Evolutionary conservation across 768 basidiomycete genomes (phyloP), one percentile per base, ranked within the genome.

Genomic region (Psilocybe cubensis): DNA sequence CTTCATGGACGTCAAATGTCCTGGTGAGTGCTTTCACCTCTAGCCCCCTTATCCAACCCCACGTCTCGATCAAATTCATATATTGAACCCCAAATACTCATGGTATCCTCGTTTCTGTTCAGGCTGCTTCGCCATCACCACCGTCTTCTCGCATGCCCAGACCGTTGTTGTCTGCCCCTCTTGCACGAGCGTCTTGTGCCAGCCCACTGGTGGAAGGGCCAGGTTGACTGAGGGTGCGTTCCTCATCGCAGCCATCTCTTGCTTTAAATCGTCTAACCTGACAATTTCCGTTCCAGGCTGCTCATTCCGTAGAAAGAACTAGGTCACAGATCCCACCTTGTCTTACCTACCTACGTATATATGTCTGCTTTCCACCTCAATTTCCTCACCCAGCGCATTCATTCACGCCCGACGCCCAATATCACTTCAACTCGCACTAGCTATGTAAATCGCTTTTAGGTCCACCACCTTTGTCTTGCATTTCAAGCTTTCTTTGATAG

Each of bases 1-100:
- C 81, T 98, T 98, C 81, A 98, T 99, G 97, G 97, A 99, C 70
- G 96, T 98, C 68, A 99, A 98, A 79, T 98, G 96, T 80, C 89
- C 96, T 67, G 95, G 93, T 94, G 60, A 58, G 88, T 78, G 24
- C 47, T 52, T 45, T 33, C 52, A 29, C 45, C 44, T 46, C 40
- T 44, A 29, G 27, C 54, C 41, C 46, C 54, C 54, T 56, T 42
- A 18, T 18, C 57, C 58, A 33, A 55, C 51, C 38, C 21, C 17
- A 25, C 54, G 27, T 7, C 40, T 29, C 47, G 20, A 44, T 31
- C 31, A 24, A 53, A 25, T 25, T 59, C 41, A 28, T 35, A 42
- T 21, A 38, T 31, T 25, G 41, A 23, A 20, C 41, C 49, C 52
- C 52, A 9, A 21, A 44, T 55, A 50, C 53, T 53, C 59, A 64